These are phyloP conservation scores for Sarocladium oryzae DNA, from an alignment of 2,329 filamentous ascomycete species.

Conservation along the genomic window DNA sequence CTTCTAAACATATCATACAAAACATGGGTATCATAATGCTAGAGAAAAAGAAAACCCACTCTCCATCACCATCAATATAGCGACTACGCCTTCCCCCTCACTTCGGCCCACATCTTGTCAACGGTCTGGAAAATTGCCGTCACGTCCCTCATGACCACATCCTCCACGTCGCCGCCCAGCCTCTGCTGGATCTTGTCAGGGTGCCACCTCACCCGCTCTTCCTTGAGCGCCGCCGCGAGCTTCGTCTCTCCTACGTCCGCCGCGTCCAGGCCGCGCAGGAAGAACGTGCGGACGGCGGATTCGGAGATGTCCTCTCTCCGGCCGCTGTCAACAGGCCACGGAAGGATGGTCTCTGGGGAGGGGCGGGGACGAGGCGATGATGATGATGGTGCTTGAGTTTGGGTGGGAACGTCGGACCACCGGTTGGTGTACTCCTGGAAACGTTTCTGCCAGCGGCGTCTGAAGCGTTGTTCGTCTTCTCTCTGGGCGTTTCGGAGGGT, in stretches of 20 bases:
- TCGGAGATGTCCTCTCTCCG: constrained; percentile 46
- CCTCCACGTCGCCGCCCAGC: constrained; percentile 67
- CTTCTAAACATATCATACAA: too few relatives aligned
- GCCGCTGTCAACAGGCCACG: constrained; percentile 70
- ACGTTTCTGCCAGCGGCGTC: constrained; percentile 46
- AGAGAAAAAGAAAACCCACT: background rate
- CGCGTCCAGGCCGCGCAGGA: constrained; percentile 43
- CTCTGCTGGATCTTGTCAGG: constrained; percentile 95
- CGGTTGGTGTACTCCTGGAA: constrained; percentile 59
- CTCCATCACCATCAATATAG: background rate
- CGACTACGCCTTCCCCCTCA: constrained; percentile 29
- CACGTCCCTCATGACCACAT: constrained; percentile 66
- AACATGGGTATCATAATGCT: background rate
- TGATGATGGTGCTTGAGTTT: background rate
- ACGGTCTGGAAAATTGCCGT: constrained; percentile 90
- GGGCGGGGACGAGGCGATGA: background rate
- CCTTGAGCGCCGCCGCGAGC: constrained; percentile 56
- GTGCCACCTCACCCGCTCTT: constrained; percentile 90
- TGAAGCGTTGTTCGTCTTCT: constrained; percentile 56
- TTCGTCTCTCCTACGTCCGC: constrained; percentile 37
- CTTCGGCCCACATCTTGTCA: constrained; percentile 71
- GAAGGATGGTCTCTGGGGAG: constrained; percentile 26
- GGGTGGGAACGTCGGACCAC: constrained; percentile 46
- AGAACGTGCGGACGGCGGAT: constrained; percentile 62
- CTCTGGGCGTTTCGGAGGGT: constrained; percentile 64